Evolutionary conservation across 768 basidiomycete genomes (phyloP).

Genomic region (Naganishia vaughanmartiniae): DNA sequence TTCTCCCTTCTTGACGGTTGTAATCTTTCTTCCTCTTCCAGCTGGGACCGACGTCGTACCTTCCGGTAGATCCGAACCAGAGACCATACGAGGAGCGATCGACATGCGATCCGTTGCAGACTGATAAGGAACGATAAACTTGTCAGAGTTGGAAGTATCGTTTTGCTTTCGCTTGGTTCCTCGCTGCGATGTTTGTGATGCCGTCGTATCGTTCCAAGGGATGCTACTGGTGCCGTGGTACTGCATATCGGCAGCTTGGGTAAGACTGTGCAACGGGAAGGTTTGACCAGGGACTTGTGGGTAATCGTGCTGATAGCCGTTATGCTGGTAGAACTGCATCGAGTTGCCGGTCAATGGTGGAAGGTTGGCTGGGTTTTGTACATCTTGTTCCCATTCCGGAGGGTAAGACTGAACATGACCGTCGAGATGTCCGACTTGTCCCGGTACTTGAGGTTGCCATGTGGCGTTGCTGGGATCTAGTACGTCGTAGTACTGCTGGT

Average conservation of each 20-base stretch:
- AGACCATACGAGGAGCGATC: not conserved
- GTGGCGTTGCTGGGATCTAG: conserved; percentile 8
- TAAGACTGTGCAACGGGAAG: conserved; percentile 17
- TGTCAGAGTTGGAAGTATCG: not conserved
- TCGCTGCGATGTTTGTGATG: conserved; percentile 7
- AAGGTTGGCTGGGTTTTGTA: not conserved
- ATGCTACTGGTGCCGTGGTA: conserved; percentile 5
- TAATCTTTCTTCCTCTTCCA: conserved; percentile 18
- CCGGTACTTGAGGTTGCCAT: not conserved
- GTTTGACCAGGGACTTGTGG: not conserved
- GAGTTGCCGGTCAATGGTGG: conserved; percentile 6
- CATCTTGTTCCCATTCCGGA: conserved; percentile 17
- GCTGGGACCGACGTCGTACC: conserved; percentile 14
- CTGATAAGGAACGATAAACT: conserved; percentile 14
- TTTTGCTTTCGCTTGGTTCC: conserved; percentile 13
- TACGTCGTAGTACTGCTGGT: conserved; percentile 17
- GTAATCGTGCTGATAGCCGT: conserved; percentile 16
- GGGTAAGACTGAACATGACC: conserved; percentile 17
- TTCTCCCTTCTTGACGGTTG: conserved; percentile 23
- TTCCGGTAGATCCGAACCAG: not conserved
- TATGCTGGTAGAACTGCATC: conserved; percentile 19
- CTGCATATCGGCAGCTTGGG: conserved; percentile 20
- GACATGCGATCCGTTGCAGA: conserved; percentile 6
- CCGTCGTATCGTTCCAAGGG: conserved; percentile 7
- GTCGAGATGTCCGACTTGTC: conserved; percentile 9